phyloP scores from a whole-genome alignment of 1,284 basidiomycete species.

The Papiliotrema laurentii region DNA sequence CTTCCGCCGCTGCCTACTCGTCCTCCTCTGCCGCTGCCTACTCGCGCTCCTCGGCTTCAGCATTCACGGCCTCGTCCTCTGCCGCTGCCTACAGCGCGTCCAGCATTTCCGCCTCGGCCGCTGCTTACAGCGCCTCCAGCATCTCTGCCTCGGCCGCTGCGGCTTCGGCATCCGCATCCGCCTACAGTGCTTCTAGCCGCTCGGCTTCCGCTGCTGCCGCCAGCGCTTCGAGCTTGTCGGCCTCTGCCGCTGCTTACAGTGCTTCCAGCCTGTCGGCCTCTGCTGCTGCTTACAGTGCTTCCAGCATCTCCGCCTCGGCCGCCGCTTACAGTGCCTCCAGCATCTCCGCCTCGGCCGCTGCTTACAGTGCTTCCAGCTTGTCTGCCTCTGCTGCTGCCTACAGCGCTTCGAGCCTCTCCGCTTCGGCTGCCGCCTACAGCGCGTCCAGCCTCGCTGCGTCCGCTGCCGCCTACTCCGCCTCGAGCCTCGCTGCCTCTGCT shows the following conservation, averaged over 20 bases:
- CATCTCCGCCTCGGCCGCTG: not conserved
- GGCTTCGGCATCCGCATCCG: constrained; percentile 2
- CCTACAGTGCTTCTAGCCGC: constrained; percentile 1
- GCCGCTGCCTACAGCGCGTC: constrained; percentile 1
- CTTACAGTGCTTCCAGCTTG: not conserved
- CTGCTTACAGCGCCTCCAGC: constrained; percentile 6
- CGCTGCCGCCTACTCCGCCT: not conserved
- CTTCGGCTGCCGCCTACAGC: not conserved
- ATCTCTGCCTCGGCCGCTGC: not conserved
- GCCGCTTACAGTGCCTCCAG: not conserved
- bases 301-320: not conserved
- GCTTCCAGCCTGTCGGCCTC: not conserved
- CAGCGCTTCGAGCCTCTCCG: not conserved
- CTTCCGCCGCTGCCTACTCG: constrained; percentile 1
- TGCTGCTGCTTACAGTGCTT: not conserved
- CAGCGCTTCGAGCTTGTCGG: too few species aligned
- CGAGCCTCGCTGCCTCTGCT: not conserved
- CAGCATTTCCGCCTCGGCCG: not conserved
- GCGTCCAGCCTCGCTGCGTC: not conserved
- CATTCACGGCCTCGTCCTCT: not conserved
- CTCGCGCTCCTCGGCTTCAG: not conserved
- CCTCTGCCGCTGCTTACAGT: not conserved
- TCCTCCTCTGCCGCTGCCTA: not conserved
- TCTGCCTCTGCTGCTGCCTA: constrained; percentile 1
- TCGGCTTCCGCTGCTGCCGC: constrained; percentile 3